Base-by-base conservation (phyloP, 306 rosid species). In the Casuarina equisetifolia region DNA sequence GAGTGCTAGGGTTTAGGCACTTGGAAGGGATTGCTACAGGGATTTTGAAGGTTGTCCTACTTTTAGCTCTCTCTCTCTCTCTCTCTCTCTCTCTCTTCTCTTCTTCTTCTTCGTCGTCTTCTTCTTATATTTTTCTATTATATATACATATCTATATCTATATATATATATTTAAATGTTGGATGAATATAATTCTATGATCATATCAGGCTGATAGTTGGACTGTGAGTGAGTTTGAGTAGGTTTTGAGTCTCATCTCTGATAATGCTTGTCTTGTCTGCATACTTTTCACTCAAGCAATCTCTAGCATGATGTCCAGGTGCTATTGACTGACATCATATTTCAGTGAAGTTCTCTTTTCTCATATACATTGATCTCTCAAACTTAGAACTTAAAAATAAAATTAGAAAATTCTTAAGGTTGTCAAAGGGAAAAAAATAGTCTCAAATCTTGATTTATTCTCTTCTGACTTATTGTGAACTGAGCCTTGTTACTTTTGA, bases 21-120 rank as follows among this genome's bases (percentile, higher is more conserved):
- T 88, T 95, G 86, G 98, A 95, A 85, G 98, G 98, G 58, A 87
- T 95, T 83, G 97, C 97, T 16, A 91, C 90, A 8, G 97, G 99
- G 78, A 88, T 78, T 77, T 86, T 91, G 88, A 95, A 95, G 97
- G 98, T 94, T 73, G 70, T 75, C 70, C 46, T 19, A 73, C 62
- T 74, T 12, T 25, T 19, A 16, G 69, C 0, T 25, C 32, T 25
- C 32, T 25, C 32, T 25, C 32, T 25, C 32, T 25, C 32, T 25
- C 32, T 25, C 32, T 25, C 32, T 25, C 32, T 25, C 32, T 25
- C 32, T 25, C 32, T 25, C 32, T 25, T 25, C 32, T 25, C 32
- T 25, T 25, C 32, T 25, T 25, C 32, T 25, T 25, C 32, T 1
- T 25, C 32, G 32, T 25, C 0, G 32, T 25, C 32, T 25, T 25